Evolutionary conservation across 164 flowering plant genomes (phyloP).

Genomic region (Berberis vulgaris): DNA sequence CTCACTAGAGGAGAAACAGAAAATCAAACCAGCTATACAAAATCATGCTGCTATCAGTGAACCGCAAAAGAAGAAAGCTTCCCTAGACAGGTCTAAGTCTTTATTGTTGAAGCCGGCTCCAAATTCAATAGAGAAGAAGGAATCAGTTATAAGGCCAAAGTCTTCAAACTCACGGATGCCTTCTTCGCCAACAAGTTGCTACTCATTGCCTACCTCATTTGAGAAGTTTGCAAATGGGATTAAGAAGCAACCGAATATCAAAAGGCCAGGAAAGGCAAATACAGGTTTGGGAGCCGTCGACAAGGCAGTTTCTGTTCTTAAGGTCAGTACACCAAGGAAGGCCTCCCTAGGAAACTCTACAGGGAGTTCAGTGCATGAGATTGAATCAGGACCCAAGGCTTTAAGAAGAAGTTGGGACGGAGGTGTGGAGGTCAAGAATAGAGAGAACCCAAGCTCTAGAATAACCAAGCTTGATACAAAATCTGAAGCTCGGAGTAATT

Average conservation of each 20-base stretch:
- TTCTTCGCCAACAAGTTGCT: constrained; percentile 86
- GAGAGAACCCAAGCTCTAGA: constrained; percentile 45
- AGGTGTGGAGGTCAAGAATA: constrained; percentile 50
- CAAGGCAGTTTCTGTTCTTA: constrained; percentile 45
- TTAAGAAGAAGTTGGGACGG: constrained; percentile 99
- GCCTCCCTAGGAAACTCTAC: constrained; percentile 23
- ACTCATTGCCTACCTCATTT: constrained; percentile 85
- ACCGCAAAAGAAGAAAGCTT: constrained; percentile 21
- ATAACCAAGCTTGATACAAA: constrained; percentile 33
- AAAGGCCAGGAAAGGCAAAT: constrained; percentile 27
- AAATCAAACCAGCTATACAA: not conserved
- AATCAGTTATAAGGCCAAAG: constrained; percentile 31
- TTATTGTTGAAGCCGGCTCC: constrained; percentile 30
- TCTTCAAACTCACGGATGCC: constrained; percentile 57
- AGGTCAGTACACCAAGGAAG: constrained; percentile 35
- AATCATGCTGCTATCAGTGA: not conserved
- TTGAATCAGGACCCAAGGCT: constrained; percentile 73
- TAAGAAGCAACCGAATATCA: constrained; percentile 62
- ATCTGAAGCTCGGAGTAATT: constrained; percentile 46
- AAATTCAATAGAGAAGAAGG: constrained; percentile 43
- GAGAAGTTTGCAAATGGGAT: constrained; percentile 82
- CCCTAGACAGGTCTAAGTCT: constrained; percentile 51
- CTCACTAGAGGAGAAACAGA: constrained; percentile 22
- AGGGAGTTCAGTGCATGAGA: constrained; percentile 44
- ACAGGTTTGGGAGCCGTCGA: constrained; percentile 29